Conservation (phyloP, 1,139 yeast species). For the Kodamaea plutei region DNA sequence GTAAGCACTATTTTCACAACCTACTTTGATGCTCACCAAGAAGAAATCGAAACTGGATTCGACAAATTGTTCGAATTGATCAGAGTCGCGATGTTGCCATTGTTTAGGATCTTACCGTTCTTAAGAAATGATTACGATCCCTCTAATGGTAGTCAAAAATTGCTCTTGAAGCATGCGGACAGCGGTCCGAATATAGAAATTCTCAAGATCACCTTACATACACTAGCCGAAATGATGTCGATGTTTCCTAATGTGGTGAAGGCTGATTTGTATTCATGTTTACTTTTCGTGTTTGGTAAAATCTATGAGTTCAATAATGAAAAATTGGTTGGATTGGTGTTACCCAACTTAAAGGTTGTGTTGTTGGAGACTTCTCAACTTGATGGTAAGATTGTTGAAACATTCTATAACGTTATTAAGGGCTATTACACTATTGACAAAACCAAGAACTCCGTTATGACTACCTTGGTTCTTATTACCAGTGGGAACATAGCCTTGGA, state of each 20-base stretch:
- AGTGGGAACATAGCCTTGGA: conserved; percentile 43
- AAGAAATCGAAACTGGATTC: conserved; percentile 50
- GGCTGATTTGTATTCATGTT: conserved; percentile 65
- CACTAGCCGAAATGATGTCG: conserved; percentile 57
- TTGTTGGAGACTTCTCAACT: conserved; percentile 28
- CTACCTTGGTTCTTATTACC: conserved; percentile 58
- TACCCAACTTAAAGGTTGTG: conserved; percentile 57
- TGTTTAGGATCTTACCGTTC: conserved; percentile 59
- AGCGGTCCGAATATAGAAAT: conserved; percentile 34
- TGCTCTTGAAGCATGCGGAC: conserved; percentile 30
- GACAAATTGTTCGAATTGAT: conserved; percentile 80
- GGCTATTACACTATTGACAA: conserved; percentile 22
- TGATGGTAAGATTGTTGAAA: conserved; percentile 26
- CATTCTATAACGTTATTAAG: conserved; percentile 36
- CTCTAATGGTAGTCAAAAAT: conserved; percentile 28
- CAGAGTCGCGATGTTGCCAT: conserved; percentile 65
- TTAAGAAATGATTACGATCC: conserved; percentile 45
- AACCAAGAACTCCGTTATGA: conserved; percentile 45
- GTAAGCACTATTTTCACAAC: conserved; percentile 46
- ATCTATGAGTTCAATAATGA: conserved; percentile 50
- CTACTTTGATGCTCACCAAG: conserved; percentile 18
- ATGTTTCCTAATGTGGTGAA: conserved; percentile 65
- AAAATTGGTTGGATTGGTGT: conserved; percentile 44
- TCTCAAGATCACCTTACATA: conserved; percentile 51
- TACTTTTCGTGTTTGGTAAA: conserved; percentile 59